phyloP scores from a whole-genome alignment of 2,329 filamentous ascomycete genomes.

The Fusarium sp. region DNA sequence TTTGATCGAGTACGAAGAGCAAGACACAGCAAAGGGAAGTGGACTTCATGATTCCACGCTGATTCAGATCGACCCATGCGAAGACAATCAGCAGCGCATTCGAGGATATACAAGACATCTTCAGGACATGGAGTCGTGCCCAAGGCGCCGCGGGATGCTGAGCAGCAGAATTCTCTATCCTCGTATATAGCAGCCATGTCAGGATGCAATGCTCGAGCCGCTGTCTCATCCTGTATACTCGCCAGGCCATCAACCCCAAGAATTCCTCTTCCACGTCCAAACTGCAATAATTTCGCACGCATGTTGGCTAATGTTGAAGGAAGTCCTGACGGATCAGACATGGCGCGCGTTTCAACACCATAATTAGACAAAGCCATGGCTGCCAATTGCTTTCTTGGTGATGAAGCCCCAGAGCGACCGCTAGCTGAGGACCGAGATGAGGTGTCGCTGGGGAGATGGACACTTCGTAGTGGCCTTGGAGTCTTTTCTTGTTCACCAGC shows the following conservation, averaged over 20 bases:
- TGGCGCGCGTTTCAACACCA: background rate
- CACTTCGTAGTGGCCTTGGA: background rate
- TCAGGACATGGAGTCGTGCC: background rate
- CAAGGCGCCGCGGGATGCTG: background rate
- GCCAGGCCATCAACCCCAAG: rapidly evolving
- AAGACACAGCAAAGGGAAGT: background rate
- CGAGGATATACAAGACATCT: slow-evolving; percentile 1
- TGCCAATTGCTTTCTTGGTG: background rate
- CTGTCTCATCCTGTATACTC: background rate
- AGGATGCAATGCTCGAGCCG: background rate
- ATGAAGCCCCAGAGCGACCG: background rate
- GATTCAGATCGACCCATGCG: background rate
- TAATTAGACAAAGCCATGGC: background rate
- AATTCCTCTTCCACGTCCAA: background rate
- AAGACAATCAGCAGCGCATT: background rate
- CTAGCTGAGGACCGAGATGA: background rate
- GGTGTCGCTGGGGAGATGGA: background rate
- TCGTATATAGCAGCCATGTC: background rate
- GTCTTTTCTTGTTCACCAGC: background rate
- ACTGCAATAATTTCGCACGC: background rate
- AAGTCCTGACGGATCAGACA: background rate
- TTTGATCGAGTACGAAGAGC: background rate
- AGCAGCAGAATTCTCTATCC: background rate
- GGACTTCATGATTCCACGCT: background rate
- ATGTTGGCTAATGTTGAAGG: background rate